Evolutionary conservation across 306 rosid genomes (phyloP), one percentile per base, ranked within the genome.

Genomic region (Astragalus membranaceus): DNA sequence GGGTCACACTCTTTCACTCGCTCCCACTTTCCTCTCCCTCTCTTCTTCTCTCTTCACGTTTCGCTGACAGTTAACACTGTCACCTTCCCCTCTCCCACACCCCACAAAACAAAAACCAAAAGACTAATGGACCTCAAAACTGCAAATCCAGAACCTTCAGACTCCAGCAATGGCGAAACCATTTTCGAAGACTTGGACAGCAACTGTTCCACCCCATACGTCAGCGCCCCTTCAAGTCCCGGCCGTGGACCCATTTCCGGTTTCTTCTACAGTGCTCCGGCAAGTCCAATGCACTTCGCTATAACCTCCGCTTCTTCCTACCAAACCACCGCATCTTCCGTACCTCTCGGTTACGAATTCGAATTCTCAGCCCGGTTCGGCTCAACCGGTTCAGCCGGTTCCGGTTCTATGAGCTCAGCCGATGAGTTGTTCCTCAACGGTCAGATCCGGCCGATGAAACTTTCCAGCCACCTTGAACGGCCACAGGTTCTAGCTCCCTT

Each of bases 381-480:
- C 0, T 69, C 85, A 5, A 2, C 20, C 41, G 92, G 83, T 50
- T 73, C 86, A 0, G 60, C 49, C 5, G 71, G 50, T 0, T 47
- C 87, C 51, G 95, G 90, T 44, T 83, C 96, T 0, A 95, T 95
- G 99, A 91, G 85, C 77, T 91, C 96, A 0, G 99, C 97, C 0
- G 97, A 95, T 42, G 97, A 95, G 90, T 67, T 95, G 35, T 95
- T 91, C 83, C 71, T 95, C 13, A 89, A 91, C 60, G 99, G 99
- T 4, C 84, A 91, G 97, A 91, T 95, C 91, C 85, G 96, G 5
- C 97, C 99, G 42, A 91, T 95, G 97, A 95, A 89, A 74, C 91
- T 89, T 0, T 91, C 97, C 0, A 65, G 82, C 26, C 97, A 95
- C 79, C 62, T 95, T 43, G 92, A 95, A 37, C 79, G 78, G 13